These are phyloP conservation scores for Leccinum barrowsii DNA, from an alignment of 768 basidiomycete species.

Conservation along the genomic window DNA sequence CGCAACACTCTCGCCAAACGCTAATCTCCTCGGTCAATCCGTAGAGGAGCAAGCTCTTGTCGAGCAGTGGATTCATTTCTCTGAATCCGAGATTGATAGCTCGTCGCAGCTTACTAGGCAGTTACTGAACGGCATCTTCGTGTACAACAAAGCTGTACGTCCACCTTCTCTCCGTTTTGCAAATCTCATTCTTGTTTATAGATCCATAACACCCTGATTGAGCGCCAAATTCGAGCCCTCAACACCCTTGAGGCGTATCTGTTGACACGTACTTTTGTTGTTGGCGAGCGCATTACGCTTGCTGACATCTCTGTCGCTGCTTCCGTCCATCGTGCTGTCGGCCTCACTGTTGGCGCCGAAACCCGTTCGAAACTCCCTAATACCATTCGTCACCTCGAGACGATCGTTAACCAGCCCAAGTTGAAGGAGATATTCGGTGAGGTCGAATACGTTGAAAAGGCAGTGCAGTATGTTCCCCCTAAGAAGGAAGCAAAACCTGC, in stretches of 20 bases:
- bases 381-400: constrained; percentile 81
- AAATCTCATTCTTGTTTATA: constrained; percentile 24
- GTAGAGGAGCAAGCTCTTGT: constrained; percentile 68
- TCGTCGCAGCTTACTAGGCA: constrained; percentile 36
- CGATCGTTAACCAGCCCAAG: constrained; percentile 79
- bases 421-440: constrained; percentile 66
- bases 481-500: constrained; percentile 58
- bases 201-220: constrained; percentile 54
- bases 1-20: constrained; percentile 70
- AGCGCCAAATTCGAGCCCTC: constrained; percentile 56
- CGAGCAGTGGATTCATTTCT: constrained; percentile 82
- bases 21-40: constrained; percentile 67
- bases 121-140: constrained; percentile 48
- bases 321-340: constrained; percentile 51
- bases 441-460: constrained; percentile 63
- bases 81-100: constrained; percentile 58
- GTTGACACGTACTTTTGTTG: constrained; percentile 79
- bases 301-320: constrained; percentile 78
- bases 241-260: constrained; percentile 73
- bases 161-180: neutral
- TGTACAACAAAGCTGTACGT: constrained; percentile 83
- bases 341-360: constrained; percentile 60
- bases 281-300: constrained; percentile 90
- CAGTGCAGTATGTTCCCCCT: constrained; percentile 65
- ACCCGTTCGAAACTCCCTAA: constrained; percentile 68